These are phyloP conservation scores for Thermothielavioides terrestris DNA, from an alignment of 495 filamentous ascomycete species.

Conservation along the genomic window DNA sequence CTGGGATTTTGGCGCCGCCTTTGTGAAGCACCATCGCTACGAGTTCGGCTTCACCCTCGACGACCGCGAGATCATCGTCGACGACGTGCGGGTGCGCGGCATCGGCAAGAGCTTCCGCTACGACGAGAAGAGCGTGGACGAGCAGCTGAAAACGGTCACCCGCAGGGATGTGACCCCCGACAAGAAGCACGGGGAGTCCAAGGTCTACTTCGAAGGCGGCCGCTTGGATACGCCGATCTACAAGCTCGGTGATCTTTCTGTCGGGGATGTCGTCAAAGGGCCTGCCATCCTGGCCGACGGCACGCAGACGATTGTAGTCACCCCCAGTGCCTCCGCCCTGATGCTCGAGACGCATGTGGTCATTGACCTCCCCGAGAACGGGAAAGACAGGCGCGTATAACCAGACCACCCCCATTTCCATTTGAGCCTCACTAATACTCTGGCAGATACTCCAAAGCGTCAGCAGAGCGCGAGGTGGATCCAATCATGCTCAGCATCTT, in stretches of 20 bases:
- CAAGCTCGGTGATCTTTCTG: conserved; percentile 64
- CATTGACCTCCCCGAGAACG: conserved; percentile 55
- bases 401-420: neutral
- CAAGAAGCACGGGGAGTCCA: conserved; percentile 48
- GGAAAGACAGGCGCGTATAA: conserved; percentile 39
- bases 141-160: conserved; percentile 61
- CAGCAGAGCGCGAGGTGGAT: conserved; percentile 51
- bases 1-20: conserved; percentile 75
- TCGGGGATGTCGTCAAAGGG: conserved; percentile 70
- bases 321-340: conserved; percentile 66
- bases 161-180: conserved; percentile 36
- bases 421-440: neutral
- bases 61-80: conserved; percentile 82
- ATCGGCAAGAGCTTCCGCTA: conserved; percentile 80
- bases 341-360: conserved; percentile 66
- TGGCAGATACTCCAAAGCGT: conserved; percentile 23
- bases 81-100: conserved; percentile 82
- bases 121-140: conserved; percentile 69
- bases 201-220: conserved; percentile 66
- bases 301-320: conserved; percentile 92
- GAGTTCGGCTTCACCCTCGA: conserved; percentile 93
- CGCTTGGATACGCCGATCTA: conserved; percentile 78
- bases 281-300: conserved; percentile 90
- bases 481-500: conserved; percentile 95
- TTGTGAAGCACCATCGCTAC: conserved; percentile 78